Evolutionary conservation across 495 filamentous ascomycete species (phyloP), one percentile per base, ranked within the genome.

Genomic region (Lindgomyces ingoldianus): DNA sequence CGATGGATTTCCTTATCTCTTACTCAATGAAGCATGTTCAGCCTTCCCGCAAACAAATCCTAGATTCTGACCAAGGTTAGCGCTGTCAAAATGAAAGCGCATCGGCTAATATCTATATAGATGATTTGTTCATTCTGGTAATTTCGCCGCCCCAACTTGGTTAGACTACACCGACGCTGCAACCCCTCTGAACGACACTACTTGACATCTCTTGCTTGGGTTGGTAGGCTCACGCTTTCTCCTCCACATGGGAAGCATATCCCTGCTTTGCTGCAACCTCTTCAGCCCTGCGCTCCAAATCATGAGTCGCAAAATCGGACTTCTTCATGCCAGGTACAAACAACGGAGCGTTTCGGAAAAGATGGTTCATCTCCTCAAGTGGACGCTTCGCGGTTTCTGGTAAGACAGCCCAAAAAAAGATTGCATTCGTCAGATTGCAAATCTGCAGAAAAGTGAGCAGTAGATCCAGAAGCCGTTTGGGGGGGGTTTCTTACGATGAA

Each of bases 331-430:
- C 79, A 1, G 83, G 80, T 3, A 89, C 83, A 66, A 91, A 82
- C 77, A 81, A 83, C 9, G 88, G 86, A 9, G 87, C 85, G 73
- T 88, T 81, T 18, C 82, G 82, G 76, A 89, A 90, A 56, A 91
- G 77, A 39, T 82, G 81, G 65, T 87, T 86, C 87, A 89, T 89
- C 72, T 87, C 85, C 65, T 88, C 85, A 10, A 89, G 79, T 2
- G 87, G 85, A 50, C 86, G 75, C 72, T 82, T 83, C 65, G 80
- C 81, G 0, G 87, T 88, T 77, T 89, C 86, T 0, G 85, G 86
- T 36, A 88, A 75, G 33, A 88, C 59, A 2, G 81, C 73, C 78
- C 82, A 88, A 80, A 89, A 89, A 78, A 85, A 85, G 24, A 88
- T 22, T 0, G 87, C 86, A 70, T 89, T 83, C 36, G 81, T 79